Percentiles rank a stretch among this genome's conserved stretches.
These are phyloP conservation scores for Neonectria coccinea DNA, from an alignment of 2,329 filamentous ascomycete genomes.

Conservation along the genomic window DNA sequence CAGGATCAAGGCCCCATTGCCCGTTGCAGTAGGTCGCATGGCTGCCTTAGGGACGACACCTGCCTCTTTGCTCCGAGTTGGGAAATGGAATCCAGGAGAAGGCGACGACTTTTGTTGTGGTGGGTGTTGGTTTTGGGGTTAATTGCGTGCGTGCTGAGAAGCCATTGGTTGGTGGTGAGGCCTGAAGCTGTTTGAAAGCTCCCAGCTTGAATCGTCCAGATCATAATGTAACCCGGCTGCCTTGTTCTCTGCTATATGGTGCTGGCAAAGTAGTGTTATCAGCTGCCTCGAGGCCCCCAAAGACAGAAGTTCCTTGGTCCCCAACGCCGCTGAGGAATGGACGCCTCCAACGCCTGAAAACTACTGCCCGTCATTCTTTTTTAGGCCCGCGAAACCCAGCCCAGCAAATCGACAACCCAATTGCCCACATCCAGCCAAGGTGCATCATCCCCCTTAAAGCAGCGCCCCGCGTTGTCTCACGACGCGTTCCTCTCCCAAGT, in stretches of 20 bases:
- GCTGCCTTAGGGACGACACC: constrained; percentile 25
- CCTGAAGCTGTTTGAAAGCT: constrained; percentile 18
- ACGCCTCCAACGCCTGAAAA: background rate
- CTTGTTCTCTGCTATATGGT: background rate
- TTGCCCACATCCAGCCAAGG: constrained; percentile 1
- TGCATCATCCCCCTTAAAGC: constrained; percentile 35
- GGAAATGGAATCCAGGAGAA: constrained; percentile 7
- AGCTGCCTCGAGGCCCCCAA: constrained; percentile 3
- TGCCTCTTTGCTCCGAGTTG: background rate
- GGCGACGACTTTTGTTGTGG: background rate
- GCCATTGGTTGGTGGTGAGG: constrained; percentile 23
- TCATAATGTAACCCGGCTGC: constrained; percentile 17
- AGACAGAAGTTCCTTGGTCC: background rate
- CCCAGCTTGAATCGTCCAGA: background rate
- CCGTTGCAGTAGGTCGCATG: constrained; percentile 12
- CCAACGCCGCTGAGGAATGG: background rate
- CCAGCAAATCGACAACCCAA: background rate
- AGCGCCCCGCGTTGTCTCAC: constrained; percentile 39
- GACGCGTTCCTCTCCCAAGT: constrained; percentile 36
- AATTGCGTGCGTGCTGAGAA: background rate
- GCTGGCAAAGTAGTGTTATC: background rate
- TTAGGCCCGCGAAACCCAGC: background rate
- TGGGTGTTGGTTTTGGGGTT: constrained; percentile 5
- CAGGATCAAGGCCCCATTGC: constrained; percentile 6
- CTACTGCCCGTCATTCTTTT: constrained; percentile 5